A percentile compares a stretch with the other conserved stretches of the same genome.
phyloP scores from a whole-genome alignment of 345 rosid species.

The Euphorbia pulcherrima region DNA sequence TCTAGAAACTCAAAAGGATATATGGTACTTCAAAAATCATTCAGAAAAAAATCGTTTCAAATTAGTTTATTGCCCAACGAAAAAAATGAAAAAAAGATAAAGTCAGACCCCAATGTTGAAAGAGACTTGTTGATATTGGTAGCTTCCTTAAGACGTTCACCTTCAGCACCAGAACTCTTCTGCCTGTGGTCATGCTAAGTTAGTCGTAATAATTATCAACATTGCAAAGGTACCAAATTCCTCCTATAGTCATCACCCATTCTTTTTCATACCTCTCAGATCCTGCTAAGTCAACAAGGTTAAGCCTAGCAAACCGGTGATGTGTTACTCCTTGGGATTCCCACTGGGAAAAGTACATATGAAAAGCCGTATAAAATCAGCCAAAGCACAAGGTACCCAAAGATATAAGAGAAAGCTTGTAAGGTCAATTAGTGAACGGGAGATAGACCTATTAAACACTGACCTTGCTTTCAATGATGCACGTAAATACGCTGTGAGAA shows the following conservation, averaged over 20 bases:
- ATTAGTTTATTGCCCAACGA: background rate
- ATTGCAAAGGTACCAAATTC: background rate
- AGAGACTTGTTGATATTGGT: conserved; percentile 97
- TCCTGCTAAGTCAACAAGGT: conserved; percentile 98
- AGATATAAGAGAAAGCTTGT: background rate
- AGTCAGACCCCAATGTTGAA: conserved; percentile 82
- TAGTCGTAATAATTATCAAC: background rate
- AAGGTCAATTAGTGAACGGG: background rate
- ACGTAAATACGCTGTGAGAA: conserved; percentile 97
- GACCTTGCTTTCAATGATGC: conserved; percentile 92
- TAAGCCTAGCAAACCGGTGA: conserved; percentile 93
- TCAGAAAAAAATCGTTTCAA: background rate
- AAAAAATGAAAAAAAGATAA: conserved; percentile 2
- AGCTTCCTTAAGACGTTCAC: conserved; percentile 98
- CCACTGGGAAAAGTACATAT: conserved; percentile 52
- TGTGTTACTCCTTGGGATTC: conserved; percentile 93
- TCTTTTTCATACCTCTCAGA: conserved; percentile 70
- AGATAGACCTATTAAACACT: conserved; percentile 24
- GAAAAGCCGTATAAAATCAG: conserved; percentile 8
- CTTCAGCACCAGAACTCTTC: conserved; percentile 98
- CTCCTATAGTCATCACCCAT: background rate
- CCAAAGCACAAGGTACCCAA: conserved; percentile 1
- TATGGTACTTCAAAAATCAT: background rate
- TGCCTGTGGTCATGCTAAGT: conserved; percentile 45
- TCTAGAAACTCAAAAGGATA: background rate